Percentiles rank a stretch among this genome's conserved stretches.
Conservation (phyloP, 441 rosid genomes). For the Cnidoscolus chayamansa region DNA sequence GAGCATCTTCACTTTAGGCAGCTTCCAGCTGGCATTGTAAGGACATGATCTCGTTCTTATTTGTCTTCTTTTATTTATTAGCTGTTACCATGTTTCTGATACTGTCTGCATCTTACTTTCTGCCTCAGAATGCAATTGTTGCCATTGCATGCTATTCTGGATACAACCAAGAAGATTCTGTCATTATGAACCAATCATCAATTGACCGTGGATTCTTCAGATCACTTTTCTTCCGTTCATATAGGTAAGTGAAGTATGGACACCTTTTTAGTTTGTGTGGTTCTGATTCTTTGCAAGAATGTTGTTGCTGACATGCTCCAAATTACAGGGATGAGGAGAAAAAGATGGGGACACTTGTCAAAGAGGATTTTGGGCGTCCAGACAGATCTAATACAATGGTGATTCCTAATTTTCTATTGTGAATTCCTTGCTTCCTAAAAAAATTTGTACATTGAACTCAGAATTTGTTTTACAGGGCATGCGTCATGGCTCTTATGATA, state of each 20-base stretch:
- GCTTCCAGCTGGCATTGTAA: slow-evolving; percentile 99
- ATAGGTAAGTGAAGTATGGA: slow-evolving; percentile 48
- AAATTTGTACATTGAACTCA: slow-evolving; percentile 20
- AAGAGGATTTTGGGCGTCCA: slow-evolving; percentile 98
- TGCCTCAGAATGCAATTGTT: slow-evolving; percentile 87
- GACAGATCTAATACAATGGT: slow-evolving; percentile 93
- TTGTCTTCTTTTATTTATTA: slow-evolving; percentile 4
- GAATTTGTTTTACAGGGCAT: slow-evolving; percentile 62
- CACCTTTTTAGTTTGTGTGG: not conserved
- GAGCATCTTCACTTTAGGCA: slow-evolving; percentile 99
- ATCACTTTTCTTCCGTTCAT: slow-evolving; percentile 92
- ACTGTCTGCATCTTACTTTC: slow-evolving; percentile 11
- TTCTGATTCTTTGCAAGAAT: slow-evolving; percentile 13
- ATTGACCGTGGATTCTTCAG: slow-evolving; percentile 97
- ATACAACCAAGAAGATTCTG: slow-evolving; percentile 99
- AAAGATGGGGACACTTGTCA: slow-evolving; percentile 98
- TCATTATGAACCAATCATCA: slow-evolving; percentile 98
- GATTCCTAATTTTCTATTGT: slow-evolving; percentile 15
- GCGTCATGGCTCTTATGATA: slow-evolving; percentile 98
- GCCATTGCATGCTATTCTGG: slow-evolving; percentile 98
- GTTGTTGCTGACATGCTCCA: slow-evolving; percentile 18
- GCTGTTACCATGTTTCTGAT: slow-evolving; percentile 7
- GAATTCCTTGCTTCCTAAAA: slow-evolving; percentile 4
- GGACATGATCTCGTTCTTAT: slow-evolving; percentile 12
- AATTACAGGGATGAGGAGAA: slow-evolving; percentile 89